Evolutionary conservation across 306 rosid species (phyloP), one percentile per base, ranked within the genome.

Genomic region (Lupinus albus): DNA sequence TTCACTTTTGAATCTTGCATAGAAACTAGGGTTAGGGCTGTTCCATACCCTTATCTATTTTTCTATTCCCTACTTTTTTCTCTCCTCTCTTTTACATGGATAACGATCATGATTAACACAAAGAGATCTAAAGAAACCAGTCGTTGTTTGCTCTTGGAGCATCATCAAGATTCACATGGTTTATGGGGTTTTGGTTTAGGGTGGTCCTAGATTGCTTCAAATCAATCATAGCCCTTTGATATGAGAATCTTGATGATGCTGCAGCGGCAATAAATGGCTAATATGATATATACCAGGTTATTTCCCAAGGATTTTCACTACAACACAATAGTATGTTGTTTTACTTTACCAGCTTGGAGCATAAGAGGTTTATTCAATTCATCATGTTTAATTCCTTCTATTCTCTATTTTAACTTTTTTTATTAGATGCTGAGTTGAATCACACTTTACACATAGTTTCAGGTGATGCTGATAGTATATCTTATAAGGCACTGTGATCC

Each of bases 181-280:
- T 68, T 59, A 0, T 1, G 38, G 75, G 75, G 38, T 48, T 77
- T 53, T 68, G 9, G 36, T 46, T 73, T 32, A 70, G 71, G 66
- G 30, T 25, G 30, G 30, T 25, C 30, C 30, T 4, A 3, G 4
- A 1, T 25, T 25, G 30, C 30, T 25, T 25, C 30, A 25, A 57
- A 68, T 51, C 46, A 68, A 49, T 41, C 28, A 28, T 28, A 28
- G 10, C 51, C 78, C 74, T 66, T 71, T 30, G 62, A 30, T 46
- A 57, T 89, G 96, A 72, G 97, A 91, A 91, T 88, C 97, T 83
- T 91, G 95, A 91, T 79, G 94, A 83, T 88, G 96, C 94, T 88
- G 87, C 97, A 91, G 79, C 79, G 51, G 92, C 89, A 66, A 85
- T 75, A 64, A 88, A 71, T 78, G 87, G 77, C 96, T 84, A 25